phyloP scores from a whole-genome alignment of 2,329 filamentous ascomycete genomes.

The Eutypa lata region DNA sequence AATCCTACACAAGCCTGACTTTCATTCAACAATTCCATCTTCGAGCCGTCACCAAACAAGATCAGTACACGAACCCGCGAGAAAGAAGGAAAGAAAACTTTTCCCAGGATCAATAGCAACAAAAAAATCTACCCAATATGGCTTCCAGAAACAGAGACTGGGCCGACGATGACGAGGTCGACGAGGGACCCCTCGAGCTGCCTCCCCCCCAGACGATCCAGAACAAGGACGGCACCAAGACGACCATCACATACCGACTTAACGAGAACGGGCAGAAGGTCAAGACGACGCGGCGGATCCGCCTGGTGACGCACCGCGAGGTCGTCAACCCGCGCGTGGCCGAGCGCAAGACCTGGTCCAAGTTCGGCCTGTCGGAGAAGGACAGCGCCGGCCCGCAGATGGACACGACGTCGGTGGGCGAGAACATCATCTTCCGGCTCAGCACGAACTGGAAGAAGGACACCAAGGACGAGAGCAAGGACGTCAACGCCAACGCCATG shows the following conservation, averaged over 20 bases:
- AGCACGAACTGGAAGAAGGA: conserved; percentile 91
- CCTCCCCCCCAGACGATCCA: conserved; percentile 84
- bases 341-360: conserved; percentile 87
- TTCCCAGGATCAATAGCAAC: neutral
- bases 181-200: conserved; percentile 66
- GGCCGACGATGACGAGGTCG: conserved; percentile 93
- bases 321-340: conserved; percentile 95
- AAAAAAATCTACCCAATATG: neutral
- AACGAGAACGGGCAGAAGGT: conserved; percentile 95
- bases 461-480: conserved; percentile 75
- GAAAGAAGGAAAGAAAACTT: neutral
- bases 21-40: neutral
- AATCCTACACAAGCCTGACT: neutral
- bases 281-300: conserved; percentile 94
- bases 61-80: too few species aligned
- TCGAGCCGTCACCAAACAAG: neutral
- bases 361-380: conserved; percentile 89
- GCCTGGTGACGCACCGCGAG: conserved; percentile 86
- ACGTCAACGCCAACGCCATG: conserved; percentile 69
- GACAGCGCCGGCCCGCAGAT: conserved; percentile 77
- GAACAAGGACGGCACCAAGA: conserved; percentile 99
- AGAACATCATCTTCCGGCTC: conserved; percentile 97
- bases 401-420: conserved; percentile 89
- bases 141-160: conserved; percentile 57
- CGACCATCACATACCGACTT: conserved; percentile 82